These are phyloP conservation scores for Nevesoporus exiguus DNA, from an alignment of 768 basidiomycete species.

Conservation along the genomic window DNA sequence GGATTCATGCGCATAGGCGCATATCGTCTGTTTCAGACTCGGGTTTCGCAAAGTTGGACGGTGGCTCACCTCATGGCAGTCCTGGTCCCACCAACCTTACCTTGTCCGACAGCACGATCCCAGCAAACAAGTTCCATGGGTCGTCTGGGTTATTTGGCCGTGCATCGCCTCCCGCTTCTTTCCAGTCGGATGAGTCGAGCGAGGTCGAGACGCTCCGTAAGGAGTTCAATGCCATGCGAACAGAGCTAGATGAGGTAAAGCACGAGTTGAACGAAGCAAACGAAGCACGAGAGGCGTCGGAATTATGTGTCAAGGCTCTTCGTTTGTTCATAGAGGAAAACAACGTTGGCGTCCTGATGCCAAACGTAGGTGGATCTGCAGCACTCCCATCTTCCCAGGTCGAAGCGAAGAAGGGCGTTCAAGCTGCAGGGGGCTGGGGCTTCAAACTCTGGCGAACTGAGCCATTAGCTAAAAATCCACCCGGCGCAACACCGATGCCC, in stretches of 20 bases:
- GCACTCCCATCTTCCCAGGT: constrained; percentile 21
- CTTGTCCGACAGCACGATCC: constrained; percentile 30
- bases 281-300: constrained; percentile 85
- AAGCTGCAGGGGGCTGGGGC: constrained; percentile 50
- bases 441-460: constrained; percentile 67
- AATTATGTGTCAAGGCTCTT: constrained; percentile 77
- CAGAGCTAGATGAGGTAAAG: constrained; percentile 59
- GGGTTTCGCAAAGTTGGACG: constrained; percentile 36
- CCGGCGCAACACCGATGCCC: constrained; percentile 29
- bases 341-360: constrained; percentile 46
- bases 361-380: constrained; percentile 16
- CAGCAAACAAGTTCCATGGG: constrained; percentile 21
- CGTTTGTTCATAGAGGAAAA: constrained; percentile 79
- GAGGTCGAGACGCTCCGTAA: constrained; percentile 59
- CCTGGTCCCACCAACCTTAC: constrained; percentile 35
- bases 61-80: constrained; percentile 30
- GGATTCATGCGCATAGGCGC: constrained; percentile 56
- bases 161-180: constrained; percentile 40
- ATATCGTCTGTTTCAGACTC: constrained; percentile 74
- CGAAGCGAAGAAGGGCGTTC: constrained; percentile 32
- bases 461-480: constrained; percentile 26
- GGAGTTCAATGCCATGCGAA: constrained; percentile 54
- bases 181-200: constrained; percentile 26
- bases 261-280: constrained; percentile 71
- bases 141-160: constrained; percentile 55